Base-by-base conservation (phyloP, 768 basidiomycete species). In the Suillus variegatus region DNA sequence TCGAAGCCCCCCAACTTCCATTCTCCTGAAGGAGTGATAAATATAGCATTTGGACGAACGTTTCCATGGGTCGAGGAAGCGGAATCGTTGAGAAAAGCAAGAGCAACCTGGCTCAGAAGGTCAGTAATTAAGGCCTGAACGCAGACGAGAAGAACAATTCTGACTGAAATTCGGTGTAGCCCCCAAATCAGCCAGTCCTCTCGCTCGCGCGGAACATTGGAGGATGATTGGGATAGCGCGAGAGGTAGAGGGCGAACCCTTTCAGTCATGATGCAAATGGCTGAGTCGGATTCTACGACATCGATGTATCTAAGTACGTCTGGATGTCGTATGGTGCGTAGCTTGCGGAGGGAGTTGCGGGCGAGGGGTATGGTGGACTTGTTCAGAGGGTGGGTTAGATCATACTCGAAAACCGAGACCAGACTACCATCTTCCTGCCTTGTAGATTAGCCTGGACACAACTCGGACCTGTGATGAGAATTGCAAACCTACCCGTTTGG, bases 1-100 rank as follows among this genome's bases (percentile, higher is more conserved):
- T 99, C 97, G 72, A 99, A 95, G 1, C 97, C 97, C 22, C 94
- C 96, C 9, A 99, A 80, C 73, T 93, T 93, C 97, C 97, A 99
- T 80, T 99, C 97, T 6, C 97, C 94, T 0, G 94, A 93, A 0
- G 91, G 89, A 1, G 97, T 94, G 61, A 97, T 87, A 73, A 97
- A 98, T 65, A 98, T 86, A 1, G 93, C 88, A 64, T 85, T 83
- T n/a, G 85, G 75, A 65, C 87, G 81, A 64, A 96, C 73, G 69
- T 89, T 92, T 25, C 94, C 95, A 70, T 97, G 95, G 0, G 93
- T 92, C 3, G 93, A 93, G 32, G 85, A 78, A 62, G 87, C 90
- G 9, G 92, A 84, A 49, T 93, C 90, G 71, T 99, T 98, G 64
- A 99, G 75, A 77, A 99, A 99, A 2, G 92, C 82, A 47, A 98